These are phyloP conservation scores for Articulospora tetracladia DNA, from an alignment of 495 filamentous ascomycete genomes.

Conservation along the genomic window DNA sequence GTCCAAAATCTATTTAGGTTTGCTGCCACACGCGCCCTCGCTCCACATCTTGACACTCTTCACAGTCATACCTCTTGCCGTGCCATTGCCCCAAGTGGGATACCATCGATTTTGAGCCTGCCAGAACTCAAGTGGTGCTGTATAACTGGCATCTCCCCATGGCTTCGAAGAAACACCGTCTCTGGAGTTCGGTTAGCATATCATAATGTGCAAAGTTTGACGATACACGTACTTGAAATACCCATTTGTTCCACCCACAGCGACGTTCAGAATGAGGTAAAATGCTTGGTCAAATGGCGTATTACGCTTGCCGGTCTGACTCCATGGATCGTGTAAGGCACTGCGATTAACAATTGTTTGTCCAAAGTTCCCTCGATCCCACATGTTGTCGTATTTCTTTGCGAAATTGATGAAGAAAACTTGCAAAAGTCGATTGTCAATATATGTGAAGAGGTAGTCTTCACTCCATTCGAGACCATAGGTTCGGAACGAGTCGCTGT, in stretches of 20 bases:
- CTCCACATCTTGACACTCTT: conserved; percentile 17
- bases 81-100: conserved; percentile 52
- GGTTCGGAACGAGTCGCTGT: conserved; percentile 41
- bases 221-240: conserved; percentile 48
- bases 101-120: conserved; percentile 52
- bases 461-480: conserved; percentile 66
- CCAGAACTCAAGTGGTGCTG: conserved; percentile 52
- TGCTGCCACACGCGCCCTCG: not conserved
- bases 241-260: conserved; percentile 61
- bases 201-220: not conserved
- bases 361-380: conserved; percentile 53
- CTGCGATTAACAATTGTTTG: conserved; percentile 51
- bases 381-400: conserved; percentile 38
- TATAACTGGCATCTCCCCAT: conserved; percentile 54
- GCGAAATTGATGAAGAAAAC: conserved; percentile 4
- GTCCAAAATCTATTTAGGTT: not conserved
- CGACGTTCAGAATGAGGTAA: conserved; percentile 66
- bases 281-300: conserved; percentile 67
- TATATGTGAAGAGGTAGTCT: conserved; percentile 65
- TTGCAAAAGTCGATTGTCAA: conserved; percentile 36
- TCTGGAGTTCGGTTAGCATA: conserved; percentile 23
- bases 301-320: conserved; percentile 25
- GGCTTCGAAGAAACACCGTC: conserved; percentile 56
- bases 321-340: conserved; percentile 26
- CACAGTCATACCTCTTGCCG: conserved; percentile 7